Evolutionary conservation across 1,139 yeast species (phyloP).

Genomic region (Yamadazyma songkhlaensis): DNA sequence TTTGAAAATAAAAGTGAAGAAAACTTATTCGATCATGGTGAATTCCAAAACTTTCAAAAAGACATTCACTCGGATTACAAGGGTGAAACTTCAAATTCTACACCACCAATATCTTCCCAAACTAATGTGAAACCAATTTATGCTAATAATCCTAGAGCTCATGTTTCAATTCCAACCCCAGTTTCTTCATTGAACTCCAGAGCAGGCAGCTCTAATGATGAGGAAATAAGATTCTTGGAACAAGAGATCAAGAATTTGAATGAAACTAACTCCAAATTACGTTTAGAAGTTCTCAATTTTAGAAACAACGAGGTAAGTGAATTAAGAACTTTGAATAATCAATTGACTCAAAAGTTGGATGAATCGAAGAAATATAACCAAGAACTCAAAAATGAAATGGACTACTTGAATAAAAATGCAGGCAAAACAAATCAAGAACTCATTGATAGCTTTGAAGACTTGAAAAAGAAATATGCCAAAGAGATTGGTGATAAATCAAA

Average conservation of each 20-base stretch:
- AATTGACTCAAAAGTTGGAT: slow-evolving; percentile 11
- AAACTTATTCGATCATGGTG: slow-evolving; percentile 5
- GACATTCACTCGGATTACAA: not conserved
- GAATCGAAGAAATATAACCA: slow-evolving; percentile 14
- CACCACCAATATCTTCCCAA: slow-evolving; percentile 16
- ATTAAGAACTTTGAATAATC: slow-evolving; percentile 8
- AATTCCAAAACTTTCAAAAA: not conserved
- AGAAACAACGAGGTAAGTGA: slow-evolving; percentile 5
- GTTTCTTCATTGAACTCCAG: not conserved
- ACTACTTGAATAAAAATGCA: slow-evolving; percentile 8
- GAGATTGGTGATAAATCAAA: slow-evolving; percentile 12
- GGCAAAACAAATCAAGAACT: slow-evolving; percentile 3
- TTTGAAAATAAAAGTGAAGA: not conserved
- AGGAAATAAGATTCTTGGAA: slow-evolving; percentile 7
- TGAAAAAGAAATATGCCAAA: slow-evolving; percentile 2
- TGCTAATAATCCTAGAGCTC: not conserved
- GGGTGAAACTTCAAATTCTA: slow-evolving; percentile 14
- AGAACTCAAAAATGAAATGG: slow-evolving; percentile 19
- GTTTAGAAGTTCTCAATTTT: not conserved
- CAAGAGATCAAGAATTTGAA: slow-evolving; percentile 4
- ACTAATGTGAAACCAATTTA: slow-evolving; percentile 3
- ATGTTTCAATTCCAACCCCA: not conserved
- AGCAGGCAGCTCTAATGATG: not conserved
- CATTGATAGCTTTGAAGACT: slow-evolving; percentile 2
- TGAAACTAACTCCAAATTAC: not conserved